A percentile compares a stretch with the other conserved stretches of the same genome.
These are phyloP conservation scores for Epithele typhae DNA, from an alignment of 768 basidiomycete genomes.

Conservation along the genomic window DNA sequence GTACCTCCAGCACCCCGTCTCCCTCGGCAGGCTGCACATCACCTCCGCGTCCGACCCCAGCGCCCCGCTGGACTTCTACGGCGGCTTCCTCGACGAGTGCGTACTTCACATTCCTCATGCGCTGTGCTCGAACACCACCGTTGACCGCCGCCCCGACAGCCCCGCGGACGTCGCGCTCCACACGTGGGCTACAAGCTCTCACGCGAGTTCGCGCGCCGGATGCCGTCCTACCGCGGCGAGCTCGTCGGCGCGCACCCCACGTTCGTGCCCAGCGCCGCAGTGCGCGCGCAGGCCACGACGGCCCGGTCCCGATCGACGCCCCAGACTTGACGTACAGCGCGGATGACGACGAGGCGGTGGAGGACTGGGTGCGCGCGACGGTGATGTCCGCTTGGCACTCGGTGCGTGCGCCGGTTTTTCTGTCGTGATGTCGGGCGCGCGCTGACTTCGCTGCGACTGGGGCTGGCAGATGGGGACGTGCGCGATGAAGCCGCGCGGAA, in stretches of 20 bases:
- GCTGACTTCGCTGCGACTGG: too few species aligned
- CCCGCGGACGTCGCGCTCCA: conserved; percentile 35
- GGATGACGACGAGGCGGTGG: conserved; percentile 32
- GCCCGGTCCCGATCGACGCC: conserved; percentile 23
- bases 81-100: conserved; percentile 42
- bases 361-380: conserved; percentile 21
- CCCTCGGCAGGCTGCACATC: conserved; percentile 47
- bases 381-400: conserved; percentile 32
- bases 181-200: conserved; percentile 51
- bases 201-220: conserved; percentile 53
- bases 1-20: conserved; percentile 40
- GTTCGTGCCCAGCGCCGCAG: too few species aligned
- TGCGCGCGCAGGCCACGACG: too few species aligned
- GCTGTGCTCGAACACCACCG: too few species aligned
- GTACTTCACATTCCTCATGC: too few species aligned
- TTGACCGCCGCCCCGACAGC: too few species aligned
- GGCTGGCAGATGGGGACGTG: conserved; percentile 70
- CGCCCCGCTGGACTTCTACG: conserved; percentile 40
- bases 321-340: conserved; percentile 28
- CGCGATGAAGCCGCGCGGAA: conserved; percentile 59
- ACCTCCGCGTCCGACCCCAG: conserved; percentile 36
- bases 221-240: conserved; percentile 38
- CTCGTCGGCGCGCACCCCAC: conserved; percentile 23
- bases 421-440: too few species aligned
- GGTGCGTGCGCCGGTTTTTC: too few species aligned